phyloP scores from a whole-genome alignment of 164 flowering plant genomes.

The Stephania yunnanensis region DNA sequence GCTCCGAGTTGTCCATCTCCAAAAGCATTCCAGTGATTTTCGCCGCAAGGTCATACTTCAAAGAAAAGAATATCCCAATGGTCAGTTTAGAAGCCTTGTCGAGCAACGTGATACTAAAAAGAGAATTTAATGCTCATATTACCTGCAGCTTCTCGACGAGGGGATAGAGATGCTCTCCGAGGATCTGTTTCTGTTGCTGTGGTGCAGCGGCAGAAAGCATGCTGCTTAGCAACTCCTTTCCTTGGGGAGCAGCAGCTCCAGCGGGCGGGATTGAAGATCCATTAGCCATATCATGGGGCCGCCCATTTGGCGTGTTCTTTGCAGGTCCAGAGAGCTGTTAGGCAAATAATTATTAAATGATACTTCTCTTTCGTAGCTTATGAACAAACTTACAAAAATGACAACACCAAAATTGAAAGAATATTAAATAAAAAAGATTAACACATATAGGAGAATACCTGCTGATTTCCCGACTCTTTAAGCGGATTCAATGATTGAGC shows the following conservation, averaged over 20 bases:
- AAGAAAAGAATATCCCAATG: background rate
- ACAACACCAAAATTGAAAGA: no score
- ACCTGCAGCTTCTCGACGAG: constrained; percentile 72
- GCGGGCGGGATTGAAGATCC: constrained; percentile 31
- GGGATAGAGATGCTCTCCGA: constrained; percentile 76
- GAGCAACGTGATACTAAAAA: background rate
- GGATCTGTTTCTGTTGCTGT: constrained; percentile 63
- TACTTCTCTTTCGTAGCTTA: background rate
- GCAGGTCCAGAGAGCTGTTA: constrained; percentile 38
- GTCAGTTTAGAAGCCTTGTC: background rate
- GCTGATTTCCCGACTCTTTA: constrained; percentile 49
- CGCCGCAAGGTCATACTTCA: constrained; percentile 69
- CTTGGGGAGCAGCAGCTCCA: constrained; percentile 26
- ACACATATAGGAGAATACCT: constrained; percentile 30
- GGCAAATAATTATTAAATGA: background rate
- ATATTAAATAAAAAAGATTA: background rate
- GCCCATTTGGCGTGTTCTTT: constrained; percentile 48
- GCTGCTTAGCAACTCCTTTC: constrained; percentile 51
- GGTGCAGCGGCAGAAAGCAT: constrained; percentile 72
- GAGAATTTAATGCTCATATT: background rate
- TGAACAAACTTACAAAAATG: no score
- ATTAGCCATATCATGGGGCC: constrained; percentile 30
- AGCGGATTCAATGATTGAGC: constrained; percentile 24
- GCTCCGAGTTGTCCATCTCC: constrained; percentile 87
- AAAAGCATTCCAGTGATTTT: constrained; percentile 89